Percentiles rank a stretch among this genome's conserved stretches.
These are phyloP conservation scores for Coemansia aciculifera DNA, from an alignment of 192 early-diverging fungal genomes.

Conservation along the genomic window DNA sequence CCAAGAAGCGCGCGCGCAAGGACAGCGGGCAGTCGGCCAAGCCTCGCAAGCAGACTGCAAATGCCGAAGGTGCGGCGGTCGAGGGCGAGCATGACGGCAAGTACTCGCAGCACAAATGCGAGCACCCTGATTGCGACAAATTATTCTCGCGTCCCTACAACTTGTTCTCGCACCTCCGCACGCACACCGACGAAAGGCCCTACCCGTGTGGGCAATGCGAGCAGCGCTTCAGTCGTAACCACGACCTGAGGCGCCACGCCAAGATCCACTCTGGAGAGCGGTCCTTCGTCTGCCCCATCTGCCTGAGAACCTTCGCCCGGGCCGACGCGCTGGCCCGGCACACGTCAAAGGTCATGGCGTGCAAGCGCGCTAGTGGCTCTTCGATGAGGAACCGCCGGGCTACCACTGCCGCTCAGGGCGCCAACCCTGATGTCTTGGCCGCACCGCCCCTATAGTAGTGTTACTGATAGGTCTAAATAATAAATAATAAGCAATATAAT, in stretches of 20 bases:
- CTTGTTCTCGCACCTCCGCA: slow-evolving; percentile 79
- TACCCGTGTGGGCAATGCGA: slow-evolving; percentile 67
- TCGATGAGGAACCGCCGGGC: slow-evolving; percentile 6
- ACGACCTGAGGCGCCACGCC: slow-evolving; percentile 75
- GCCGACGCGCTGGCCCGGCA: slow-evolving; percentile 52
- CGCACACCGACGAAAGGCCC: slow-evolving; percentile 76
- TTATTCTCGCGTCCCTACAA: slow-evolving; percentile 85
- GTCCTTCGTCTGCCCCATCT: slow-evolving; percentile 62
- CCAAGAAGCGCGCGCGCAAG: slow-evolving; percentile 24
- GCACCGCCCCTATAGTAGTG: not conserved
- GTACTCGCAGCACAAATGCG: slow-evolving; percentile 55
- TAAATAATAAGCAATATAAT: no score
- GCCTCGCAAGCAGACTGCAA: slow-evolving; percentile 12
- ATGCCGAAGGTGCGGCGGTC: not conserved
- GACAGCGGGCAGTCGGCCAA: slow-evolving; percentile 9
- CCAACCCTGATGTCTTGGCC: not conserved
- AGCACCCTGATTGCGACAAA: slow-evolving; percentile 76
- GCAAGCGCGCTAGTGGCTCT: slow-evolving; percentile 27
- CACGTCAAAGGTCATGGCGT: slow-evolving; percentile 44
- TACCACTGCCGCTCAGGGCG: not conserved
- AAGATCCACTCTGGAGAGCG: slow-evolving; percentile 63
- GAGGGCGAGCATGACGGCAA: not conserved
- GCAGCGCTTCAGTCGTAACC: slow-evolving; percentile 73
- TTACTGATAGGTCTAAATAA: no score
- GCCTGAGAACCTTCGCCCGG: slow-evolving; percentile 47